Base-by-base conservation (phyloP, 495 filamentous ascomycete genomes). In the Podospora comata region DNA sequence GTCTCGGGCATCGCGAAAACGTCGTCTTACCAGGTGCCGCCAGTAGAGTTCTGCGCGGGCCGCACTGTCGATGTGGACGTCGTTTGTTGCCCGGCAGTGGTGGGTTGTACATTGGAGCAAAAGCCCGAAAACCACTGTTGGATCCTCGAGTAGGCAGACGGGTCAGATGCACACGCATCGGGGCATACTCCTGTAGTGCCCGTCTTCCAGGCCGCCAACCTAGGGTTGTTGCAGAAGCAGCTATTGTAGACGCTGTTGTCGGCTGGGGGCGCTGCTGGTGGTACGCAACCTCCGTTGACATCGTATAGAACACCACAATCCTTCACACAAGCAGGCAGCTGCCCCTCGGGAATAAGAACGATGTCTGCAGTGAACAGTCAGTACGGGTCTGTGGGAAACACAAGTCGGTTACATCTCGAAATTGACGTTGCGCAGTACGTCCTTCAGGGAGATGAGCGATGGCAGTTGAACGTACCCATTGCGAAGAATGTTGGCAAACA, bases 211-310 rank as follows among this genome's bases (percentile, higher is more conserved):
- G 81, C 69, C 2, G 78, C 72, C 5, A 86, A 74, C 11, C 70
- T 68, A 16, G 77, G 48, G 65, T 83, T 78, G 65, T 66, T 71
- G 69, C 85, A 87, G 65, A 87, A 86, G 70, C 85, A 87, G 26
- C 67, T 71, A 13, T 76, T 73, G 70, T 81, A 79, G 26, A 68
- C 71, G 60, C 18, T 65, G 34, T 73, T 65, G 56, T 72, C 74
- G 62, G 68, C 72, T 2, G 62, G 60, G 7, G 78, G 69, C 3
- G 72, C 75, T 0, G 73, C 75, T 4, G 84, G 81, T 4, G 82
- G 82, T 0, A 81, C 80, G 71, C 85, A 87, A 63, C 76, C 81
- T 68, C 84, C 85, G 70, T 87, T 85, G 13, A 81, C 85, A 72
- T 86, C 84, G 71, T 80, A 86, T 48, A 87, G 79, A 1, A 73